Conservation (phyloP, 805 yeast species). For the Candida namnaoensis region DNA sequence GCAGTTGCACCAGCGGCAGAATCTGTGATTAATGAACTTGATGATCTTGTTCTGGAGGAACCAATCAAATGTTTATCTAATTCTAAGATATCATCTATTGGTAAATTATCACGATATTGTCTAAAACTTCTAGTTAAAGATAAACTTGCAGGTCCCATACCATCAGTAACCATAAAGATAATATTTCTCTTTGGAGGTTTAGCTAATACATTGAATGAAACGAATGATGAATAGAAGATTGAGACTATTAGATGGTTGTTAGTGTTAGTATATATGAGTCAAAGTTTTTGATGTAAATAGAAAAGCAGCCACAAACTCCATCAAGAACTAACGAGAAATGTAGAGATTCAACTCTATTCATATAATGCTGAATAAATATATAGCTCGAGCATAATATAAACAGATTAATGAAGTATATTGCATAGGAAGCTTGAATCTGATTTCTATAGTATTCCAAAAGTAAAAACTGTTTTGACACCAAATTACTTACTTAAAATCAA, state of each 20-base stretch:
- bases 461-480: too few species aligned
- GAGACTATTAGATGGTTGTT: neutral
- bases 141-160: slow-evolving; percentile 90
- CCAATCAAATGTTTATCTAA: slow-evolving; percentile 74
- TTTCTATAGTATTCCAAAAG: too few species aligned
- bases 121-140: slow-evolving; percentile 71
- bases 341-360: too few species aligned
- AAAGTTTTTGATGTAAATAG: too few species aligned
- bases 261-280: too few species aligned
- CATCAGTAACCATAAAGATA: slow-evolving; percentile 86
- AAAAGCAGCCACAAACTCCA: too few species aligned
- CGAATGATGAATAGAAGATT: neutral
- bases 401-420: too few species aligned
- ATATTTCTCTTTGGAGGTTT: slow-evolving; percentile 49
- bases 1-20: slow-evolving; percentile 98
- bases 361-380: too few species aligned
- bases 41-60: slow-evolving; percentile 75
- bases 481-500: neutral
- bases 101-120: slow-evolving; percentile 49
- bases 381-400: too few species aligned
- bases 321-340: too few species aligned
- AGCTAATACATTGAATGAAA: neutral
- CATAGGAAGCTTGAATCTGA: too few species aligned
- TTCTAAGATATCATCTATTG: slow-evolving; percentile 44
- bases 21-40: slow-evolving; percentile 74